Evolutionary conservation across 371 early-diverging fungal genomes (phyloP), one percentile per base, ranked within the genome.

Genomic region (Mortierella sp.): DNA sequence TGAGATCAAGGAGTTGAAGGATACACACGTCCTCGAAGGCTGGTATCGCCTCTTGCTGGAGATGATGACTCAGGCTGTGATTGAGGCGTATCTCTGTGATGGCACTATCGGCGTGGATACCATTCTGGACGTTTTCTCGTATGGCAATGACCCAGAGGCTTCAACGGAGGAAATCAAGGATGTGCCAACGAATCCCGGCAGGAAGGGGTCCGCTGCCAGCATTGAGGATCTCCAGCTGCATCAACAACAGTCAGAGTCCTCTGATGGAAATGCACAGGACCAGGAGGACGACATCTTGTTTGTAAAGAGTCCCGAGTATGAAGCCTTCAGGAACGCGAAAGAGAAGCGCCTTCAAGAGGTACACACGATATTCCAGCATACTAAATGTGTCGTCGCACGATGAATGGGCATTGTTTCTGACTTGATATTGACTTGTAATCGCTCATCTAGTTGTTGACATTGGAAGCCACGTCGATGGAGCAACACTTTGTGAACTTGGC

Each of bases 41-140:
- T 88, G 88, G 87, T 88, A 86, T 57, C 79, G 83, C 46, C 71
- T 88, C 41, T 86, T 88, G 64, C 50, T 88, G 53, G 86, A 86
- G 58, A 62, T 88, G 45, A 73, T 88, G 65, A 86, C 86, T 9
- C 88, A 88, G 54, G 88, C 88, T 3, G 87, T 84, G 12, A 85
- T 88, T 23, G 86, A 88, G 67, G 80, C 85, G 27, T 88, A 86
- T 61, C 71, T 88, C 39, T 88, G 88, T 51, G 88, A 88, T 57
- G 82, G 80, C 4, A 81, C 79, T 26, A 49, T 81, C 3, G 87
- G 88, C 10, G 56, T 86, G 28, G 86, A 86, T 18, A 79, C 83
- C 1, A 82, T 88, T 41, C 72, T 83, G 63, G 88, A 88, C 51
- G 83, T 86, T 18, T 88, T 88, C 55, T 84, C 86, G 0, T 88